Conservation (phyloP, 1,284 basidiomycete genomes). For the Melampsora americana region DNA sequence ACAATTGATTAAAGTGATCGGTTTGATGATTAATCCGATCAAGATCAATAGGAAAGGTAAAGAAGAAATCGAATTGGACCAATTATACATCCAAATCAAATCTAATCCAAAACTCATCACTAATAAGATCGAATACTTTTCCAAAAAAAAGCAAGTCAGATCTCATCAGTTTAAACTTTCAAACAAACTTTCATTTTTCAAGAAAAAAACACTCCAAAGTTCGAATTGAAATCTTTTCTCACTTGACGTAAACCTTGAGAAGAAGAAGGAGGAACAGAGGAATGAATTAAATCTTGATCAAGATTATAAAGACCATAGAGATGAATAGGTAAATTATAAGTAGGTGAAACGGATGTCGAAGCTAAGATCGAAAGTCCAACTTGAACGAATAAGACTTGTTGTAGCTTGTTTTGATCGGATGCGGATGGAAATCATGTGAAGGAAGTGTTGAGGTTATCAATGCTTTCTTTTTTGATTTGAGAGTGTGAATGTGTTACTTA, state of each 20-base stretch:
- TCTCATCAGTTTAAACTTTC: too few species aligned
- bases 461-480: too few species aligned
- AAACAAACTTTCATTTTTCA: too few species aligned
- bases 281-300: slow-evolving; percentile 22
- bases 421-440: too few species aligned
- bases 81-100: slow-evolving; percentile 36
- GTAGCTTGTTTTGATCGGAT: too few species aligned
- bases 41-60: slow-evolving; percentile 33
- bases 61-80: slow-evolving; percentile 11
- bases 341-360: slow-evolving; percentile 21
- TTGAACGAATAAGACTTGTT: slow-evolving; percentile 35
- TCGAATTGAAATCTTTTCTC: neutral
- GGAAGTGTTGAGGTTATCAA: too few species aligned
- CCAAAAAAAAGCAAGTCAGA: too few species aligned
- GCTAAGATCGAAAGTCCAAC: slow-evolving; percentile 33
- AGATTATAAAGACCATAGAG: slow-evolving; percentile 38
- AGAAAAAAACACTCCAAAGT: too few species aligned
- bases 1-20: slow-evolving; percentile 30
- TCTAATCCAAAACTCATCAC: neutral
- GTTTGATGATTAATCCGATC: slow-evolving; percentile 31
- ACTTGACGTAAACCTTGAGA: slow-evolving; percentile 34
- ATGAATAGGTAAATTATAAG: slow-evolving; percentile 38
- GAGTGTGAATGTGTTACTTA: too few species aligned
- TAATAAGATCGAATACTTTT: slow-evolving; percentile 31
- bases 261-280: slow-evolving; percentile 10